Evolutionary conservation across 768 basidiomycete species (phyloP), one percentile per base, ranked within the genome.

Genomic region (Amanita subjunquillea): DNA sequence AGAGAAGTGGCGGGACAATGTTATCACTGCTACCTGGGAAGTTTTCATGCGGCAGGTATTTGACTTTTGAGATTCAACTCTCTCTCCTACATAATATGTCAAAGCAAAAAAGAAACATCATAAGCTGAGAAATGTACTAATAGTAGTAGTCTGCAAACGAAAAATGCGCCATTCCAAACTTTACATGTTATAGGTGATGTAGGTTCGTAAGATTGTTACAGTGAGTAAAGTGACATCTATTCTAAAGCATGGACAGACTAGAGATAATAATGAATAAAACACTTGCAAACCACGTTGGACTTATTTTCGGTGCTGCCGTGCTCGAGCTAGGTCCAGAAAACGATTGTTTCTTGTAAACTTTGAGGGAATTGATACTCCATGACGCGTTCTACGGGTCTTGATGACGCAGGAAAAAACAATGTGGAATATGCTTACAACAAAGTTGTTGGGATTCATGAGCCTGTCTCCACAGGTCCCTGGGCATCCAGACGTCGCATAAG

Each of bases 361-460:
- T 86, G 40, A 91, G 70, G 4, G 72, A 79, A 61, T 89, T 90
- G 60, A 91, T 89, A 56, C 74, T 79, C 87, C 88, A 90, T 0
- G 82, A 77, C 0, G 87, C 86, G 63, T 88, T 88, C 87, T 89
- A 56, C 22, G 54, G 8, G 25, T 38, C 5, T 39, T 48, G 17
- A 29, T 25, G 36, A 52, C 51, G 30, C 54, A n/a, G 3, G 45
- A 36, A 37, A 48, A 15, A 7, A 17, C n/a, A 46, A 38, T 55
- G 36, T 58, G 9, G 38, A 44, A 48, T 48, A 37, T 20, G 66
- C 82, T 48, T 67, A 82, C 87, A 60, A 75, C 80, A 58, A 90
- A 90, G 62, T 88, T 89, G 2, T 61, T 60, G 1, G 88, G 87
- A 60, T 87, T 72, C 73, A 74, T 79, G 36, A 90, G 62, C 53